Base-by-base conservation (phyloP, 1,284 basidiomycete species). In the Trametes polyzona region DNA sequence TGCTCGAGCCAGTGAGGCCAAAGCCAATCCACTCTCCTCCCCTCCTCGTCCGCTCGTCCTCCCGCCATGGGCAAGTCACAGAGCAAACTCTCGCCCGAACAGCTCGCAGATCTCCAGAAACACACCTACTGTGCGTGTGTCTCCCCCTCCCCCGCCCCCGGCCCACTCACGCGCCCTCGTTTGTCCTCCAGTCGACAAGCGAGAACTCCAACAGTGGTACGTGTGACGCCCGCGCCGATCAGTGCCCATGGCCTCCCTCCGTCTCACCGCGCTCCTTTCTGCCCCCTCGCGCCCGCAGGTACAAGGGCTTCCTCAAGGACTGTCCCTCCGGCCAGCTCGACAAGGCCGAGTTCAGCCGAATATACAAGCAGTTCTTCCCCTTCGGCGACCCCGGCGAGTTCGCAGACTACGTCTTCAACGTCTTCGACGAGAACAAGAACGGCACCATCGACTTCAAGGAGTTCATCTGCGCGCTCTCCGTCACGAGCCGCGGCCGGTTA, bases 351-450 rank as follows among this genome's bases (percentile, higher is more conserved):
- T 99, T 99, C 76, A 86, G 91, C 71, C 90, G 93, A 74, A 99
- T 99, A 83, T 99, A 99, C 85, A 95, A 96, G 73, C 96, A 99
- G 73, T 97, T 99, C 90, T 98, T 98, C 82, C 96, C 96, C 23
- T 99, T 99, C 70, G 97, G 97, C 57, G 97, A 99, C 74, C 96
- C 97, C 4, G 88, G 82, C 56, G 93, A 97, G 72, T 99, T 99
- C 69, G 95, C 97, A 44, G 95, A 98, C 76, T 97, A 97, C 72
- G 97, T 99, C 65, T 99, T 99, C 82, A 96, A 98, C 69, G 93
- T 96, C 47, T 96, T 96, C 71, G 95, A 98, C 73, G 91, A 92
- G 73, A 94, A 98, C 80, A 92, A 93, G 81, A 95, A 92, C 73
- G 95, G 94, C 39, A 93, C 91, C 19, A 98, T 97, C 76, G 95